These are phyloP conservation scores for Cercospora sesami DNA, from an alignment of 2,329 filamentous ascomycete species.

Conservation along the genomic window DNA sequence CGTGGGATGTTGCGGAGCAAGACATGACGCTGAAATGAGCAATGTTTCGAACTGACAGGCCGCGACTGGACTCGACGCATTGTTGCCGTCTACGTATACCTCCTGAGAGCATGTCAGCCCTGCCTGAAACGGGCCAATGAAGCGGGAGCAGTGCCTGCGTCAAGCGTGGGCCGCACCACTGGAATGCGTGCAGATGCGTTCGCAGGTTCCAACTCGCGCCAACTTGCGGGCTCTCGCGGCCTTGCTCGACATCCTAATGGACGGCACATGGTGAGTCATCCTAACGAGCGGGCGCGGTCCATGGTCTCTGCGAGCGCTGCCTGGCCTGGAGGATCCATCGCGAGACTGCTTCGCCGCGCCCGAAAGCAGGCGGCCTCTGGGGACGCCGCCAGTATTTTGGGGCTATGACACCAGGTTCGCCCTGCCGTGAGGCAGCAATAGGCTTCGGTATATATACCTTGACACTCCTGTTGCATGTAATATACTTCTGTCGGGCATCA, in stretches of 20 bases:
- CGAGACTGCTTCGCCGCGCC: slow-evolving; percentile 4
- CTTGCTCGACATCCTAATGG: slow-evolving; percentile 3
- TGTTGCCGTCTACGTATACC: neutral
- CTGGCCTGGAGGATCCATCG: slow-evolving; percentile 2
- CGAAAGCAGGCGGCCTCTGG: slow-evolving; percentile 4
- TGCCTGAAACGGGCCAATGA: slow-evolving; percentile 15
- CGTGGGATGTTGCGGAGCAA: slow-evolving; percentile 10
- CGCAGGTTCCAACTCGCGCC: slow-evolving; percentile 9
- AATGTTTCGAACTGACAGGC: slow-evolving; percentile 14
- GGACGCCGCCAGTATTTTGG: slow-evolving; percentile 5
- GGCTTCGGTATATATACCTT: neutral
- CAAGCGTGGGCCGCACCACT: slow-evolving; percentile 12
- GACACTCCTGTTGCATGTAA: neutral
- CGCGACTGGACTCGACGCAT: slow-evolving; percentile 3
- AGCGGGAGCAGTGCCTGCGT: slow-evolving; percentile 6
- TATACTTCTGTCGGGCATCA: neutral
- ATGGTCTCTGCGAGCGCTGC: neutral
- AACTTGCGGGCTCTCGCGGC: neutral
- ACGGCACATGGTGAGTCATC: slow-evolving; percentile 3
- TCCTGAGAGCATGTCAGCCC: slow-evolving; percentile 8
- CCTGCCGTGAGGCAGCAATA: slow-evolving; percentile 4
- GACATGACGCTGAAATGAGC: slow-evolving; percentile 12
- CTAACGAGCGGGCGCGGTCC: neutral
- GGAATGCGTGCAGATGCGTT: slow-evolving; percentile 11
- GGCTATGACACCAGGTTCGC: slow-evolving; percentile 6